These are phyloP conservation scores for Fraxinus americana DNA, from an alignment of 257 asterid genomes.

Conservation along the genomic window DNA sequence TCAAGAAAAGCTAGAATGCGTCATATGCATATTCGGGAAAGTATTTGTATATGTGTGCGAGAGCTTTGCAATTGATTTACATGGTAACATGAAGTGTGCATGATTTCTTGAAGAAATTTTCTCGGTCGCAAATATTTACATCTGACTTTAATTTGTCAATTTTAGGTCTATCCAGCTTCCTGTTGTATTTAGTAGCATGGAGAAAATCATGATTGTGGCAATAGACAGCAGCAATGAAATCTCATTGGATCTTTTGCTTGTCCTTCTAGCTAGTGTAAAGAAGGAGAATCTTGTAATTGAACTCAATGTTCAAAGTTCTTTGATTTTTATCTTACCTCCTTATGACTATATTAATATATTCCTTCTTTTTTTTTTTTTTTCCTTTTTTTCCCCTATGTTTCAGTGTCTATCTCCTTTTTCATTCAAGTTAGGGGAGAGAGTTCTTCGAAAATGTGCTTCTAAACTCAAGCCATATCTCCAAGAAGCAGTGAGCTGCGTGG, in stretches of 20 bases:
- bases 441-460: slow-evolving; percentile 35
- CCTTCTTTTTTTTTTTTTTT: not conserved
- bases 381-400: slow-evolving; percentile 11
- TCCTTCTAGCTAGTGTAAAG: slow-evolving; percentile 38
- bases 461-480: slow-evolving; percentile 34
- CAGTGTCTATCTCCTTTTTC: slow-evolving; percentile 40
- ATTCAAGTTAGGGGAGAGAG: slow-evolving; percentile 35
- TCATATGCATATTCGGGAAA: not conserved
- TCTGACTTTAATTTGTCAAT: slow-evolving; percentile 13
- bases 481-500: slow-evolving; percentile 32
- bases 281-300: slow-evolving; percentile 38
- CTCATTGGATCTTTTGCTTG: slow-evolving; percentile 33
- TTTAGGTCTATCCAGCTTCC: slow-evolving; percentile 33
- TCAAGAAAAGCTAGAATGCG: not conserved
- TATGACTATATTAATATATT: not conserved
- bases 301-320: not conserved
- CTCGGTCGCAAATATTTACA: not conserved
- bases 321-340: not conserved
- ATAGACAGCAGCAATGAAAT: slow-evolving; percentile 41
- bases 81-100: not conserved
- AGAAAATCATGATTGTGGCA: slow-evolving; percentile 39
- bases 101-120: not conserved
- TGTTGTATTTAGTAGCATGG: slow-evolving; percentile 39
- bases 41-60: not conserved
- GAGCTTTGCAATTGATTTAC: not conserved